Conservation (phyloP, 2,329 filamentous ascomycete genomes). For the Trichoderma koningiopsis region DNA sequence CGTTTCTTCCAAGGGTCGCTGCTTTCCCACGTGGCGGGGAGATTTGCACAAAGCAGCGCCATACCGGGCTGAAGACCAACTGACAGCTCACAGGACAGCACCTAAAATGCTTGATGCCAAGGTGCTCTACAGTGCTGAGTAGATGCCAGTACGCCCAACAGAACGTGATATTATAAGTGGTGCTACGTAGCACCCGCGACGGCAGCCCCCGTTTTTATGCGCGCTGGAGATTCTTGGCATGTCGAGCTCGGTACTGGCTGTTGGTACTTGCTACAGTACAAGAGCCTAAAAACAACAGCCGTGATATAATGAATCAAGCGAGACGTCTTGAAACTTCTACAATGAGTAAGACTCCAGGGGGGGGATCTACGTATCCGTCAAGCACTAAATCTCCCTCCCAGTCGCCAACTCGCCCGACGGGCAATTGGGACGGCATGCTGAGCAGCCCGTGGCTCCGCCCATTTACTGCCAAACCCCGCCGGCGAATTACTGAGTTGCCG, state of each 20-base stretch:
- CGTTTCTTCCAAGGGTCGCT: neutral
- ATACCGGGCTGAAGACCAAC: neutral
- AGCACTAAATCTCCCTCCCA: neutral
- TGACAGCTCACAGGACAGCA: neutral
- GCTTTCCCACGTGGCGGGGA: neutral
- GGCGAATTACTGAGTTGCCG: conserved; percentile 12
- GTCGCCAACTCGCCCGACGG: conserved; percentile 1
- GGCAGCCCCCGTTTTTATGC: neutral
- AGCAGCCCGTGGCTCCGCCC: neutral
- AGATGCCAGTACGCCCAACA: neutral
- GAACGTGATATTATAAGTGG: neutral
- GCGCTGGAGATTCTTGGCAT: neutral
- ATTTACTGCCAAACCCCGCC: neutral
- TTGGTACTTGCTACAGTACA: neutral
- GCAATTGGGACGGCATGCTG: neutral
- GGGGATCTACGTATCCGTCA: neutral
- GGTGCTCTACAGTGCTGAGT: neutral
- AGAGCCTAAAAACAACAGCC: too few species aligned
- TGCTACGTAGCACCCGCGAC: neutral
- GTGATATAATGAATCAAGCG: too few species aligned
- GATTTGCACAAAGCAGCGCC: neutral
- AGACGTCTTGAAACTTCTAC: too few species aligned
- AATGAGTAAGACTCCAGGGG: neutral
- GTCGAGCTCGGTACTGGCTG: neutral
- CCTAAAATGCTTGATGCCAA: neutral